Evolutionary conservation across 2,329 filamentous ascomycete species (phyloP).

Genomic region (Alternaria hordeiaustralica): DNA sequence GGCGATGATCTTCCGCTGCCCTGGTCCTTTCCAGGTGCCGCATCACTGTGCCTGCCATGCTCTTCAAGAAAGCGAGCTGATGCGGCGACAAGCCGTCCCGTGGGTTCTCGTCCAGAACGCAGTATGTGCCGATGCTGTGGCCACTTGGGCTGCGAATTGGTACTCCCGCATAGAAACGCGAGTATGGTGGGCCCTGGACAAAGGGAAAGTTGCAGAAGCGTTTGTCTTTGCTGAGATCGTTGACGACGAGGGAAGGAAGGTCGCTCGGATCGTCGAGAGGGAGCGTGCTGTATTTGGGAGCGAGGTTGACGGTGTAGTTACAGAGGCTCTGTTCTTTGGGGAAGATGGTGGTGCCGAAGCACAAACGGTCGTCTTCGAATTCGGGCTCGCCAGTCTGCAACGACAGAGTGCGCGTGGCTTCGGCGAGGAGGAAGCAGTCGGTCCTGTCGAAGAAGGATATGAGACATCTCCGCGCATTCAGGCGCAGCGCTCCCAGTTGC

Average conservation of each 20-base stretch:
- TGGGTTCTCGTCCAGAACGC: constrained; percentile 64
- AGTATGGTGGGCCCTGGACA: constrained; percentile 39
- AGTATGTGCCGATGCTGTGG: constrained; percentile 66
- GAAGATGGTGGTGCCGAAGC: constrained; percentile 43
- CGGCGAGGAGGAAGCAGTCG: constrained; percentile 46
- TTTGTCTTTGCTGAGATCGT: constrained; percentile 41
- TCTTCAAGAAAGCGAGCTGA: constrained; percentile 62
- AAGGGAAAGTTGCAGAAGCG: constrained; percentile 49
- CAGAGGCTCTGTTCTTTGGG: constrained; percentile 44
- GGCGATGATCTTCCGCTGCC: constrained; percentile 59
- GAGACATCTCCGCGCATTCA: constrained; percentile 45
- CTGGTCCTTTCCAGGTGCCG: constrained; percentile 66
- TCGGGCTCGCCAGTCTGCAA: constrained; percentile 36
- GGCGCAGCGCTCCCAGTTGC: constrained; percentile 47
- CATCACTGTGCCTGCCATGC: constrained; percentile 63
- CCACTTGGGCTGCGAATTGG: constrained; percentile 65
- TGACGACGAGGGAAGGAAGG: constrained; percentile 40
- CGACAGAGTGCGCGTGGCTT: constrained; percentile 41
- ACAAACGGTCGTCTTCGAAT: constrained; percentile 36
- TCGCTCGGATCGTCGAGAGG: constrained; percentile 23
- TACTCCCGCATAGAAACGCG: constrained; percentile 63
- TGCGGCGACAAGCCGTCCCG: constrained; percentile 58
- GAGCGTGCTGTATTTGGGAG: constrained; percentile 17
- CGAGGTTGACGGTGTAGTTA: constrained; percentile 42
- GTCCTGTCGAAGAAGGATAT: constrained; percentile 50